Evolutionary conservation across 257 asterid species (phyloP).

Genomic region (Lithospermum erythrorhizon): DNA sequence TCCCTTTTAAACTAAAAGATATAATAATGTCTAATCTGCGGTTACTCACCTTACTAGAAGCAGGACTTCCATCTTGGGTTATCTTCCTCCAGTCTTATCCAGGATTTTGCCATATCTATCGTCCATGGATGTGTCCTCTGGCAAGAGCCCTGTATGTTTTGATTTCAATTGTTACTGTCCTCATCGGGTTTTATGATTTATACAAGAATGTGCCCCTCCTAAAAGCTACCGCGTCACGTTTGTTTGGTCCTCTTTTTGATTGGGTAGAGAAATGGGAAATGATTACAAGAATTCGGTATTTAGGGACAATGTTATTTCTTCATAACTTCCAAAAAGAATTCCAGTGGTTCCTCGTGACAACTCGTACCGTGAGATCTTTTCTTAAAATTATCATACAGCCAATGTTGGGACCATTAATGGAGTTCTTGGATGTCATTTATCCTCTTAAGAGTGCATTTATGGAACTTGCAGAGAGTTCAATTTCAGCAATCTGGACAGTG

Average conservation of each 20-base stretch:
- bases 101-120: conserved; percentile 72
- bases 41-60: conserved; percentile 77
- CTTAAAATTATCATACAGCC: conserved; percentile 49
- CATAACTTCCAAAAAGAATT: conserved; percentile 88
- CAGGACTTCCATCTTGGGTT: conserved; percentile 99
- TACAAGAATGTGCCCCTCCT: conserved; percentile 91
- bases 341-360: conserved; percentile 62
- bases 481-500: conserved; percentile 57
- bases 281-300: conserved; percentile 76
- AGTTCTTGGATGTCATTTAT: conserved; percentile 45
- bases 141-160: conserved; percentile 67
- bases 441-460: conserved; percentile 54
- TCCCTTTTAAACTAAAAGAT: conserved; percentile 69
- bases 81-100: conserved; percentile 95
- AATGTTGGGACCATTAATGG: conserved; percentile 52
- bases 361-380: conserved; percentile 45
- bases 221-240: conserved; percentile 74
- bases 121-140: conserved; percentile 99
- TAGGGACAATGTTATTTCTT: conserved; percentile 96
- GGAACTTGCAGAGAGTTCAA: conserved; percentile 38
- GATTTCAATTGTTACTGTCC: conserved; percentile 74
- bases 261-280: conserved; percentile 95
- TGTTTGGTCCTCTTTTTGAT: conserved; percentile 88
- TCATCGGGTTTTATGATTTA: conserved; percentile 85
- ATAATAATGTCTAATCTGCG: conserved; percentile 65